Evolutionary conservation across 192 early-diverging fungal genomes (phyloP).

Genomic region (Mortierella claussenii): DNA sequence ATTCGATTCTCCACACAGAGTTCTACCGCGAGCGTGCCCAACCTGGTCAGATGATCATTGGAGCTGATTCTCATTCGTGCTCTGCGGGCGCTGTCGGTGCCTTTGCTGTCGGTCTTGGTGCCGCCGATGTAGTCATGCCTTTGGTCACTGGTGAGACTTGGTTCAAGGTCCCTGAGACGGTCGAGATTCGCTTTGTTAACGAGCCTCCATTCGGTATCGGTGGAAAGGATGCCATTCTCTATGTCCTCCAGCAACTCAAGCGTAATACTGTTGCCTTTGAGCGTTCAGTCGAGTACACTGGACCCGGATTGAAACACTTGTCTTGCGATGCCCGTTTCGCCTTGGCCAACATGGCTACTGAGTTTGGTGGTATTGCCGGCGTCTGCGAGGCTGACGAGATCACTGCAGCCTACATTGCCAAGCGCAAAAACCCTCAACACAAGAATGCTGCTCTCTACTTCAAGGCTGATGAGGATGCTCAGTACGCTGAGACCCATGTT

Average conservation of each 20-base stretch:
- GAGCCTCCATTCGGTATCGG: conserved; percentile 82
- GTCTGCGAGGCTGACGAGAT: conserved; percentile 82
- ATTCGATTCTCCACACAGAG: conserved; percentile 86
- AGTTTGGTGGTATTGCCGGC: conserved; percentile 88
- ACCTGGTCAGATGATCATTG: conserved; percentile 83
- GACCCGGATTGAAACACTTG: conserved; percentile 79
- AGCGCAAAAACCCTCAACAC: conserved; percentile 78
- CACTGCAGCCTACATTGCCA: conserved; percentile 77
- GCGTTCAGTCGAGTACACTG: conserved; percentile 83
- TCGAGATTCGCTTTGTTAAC: conserved; percentile 79
- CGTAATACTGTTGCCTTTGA: conserved; percentile 86
- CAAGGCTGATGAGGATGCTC: conserved; percentile 76
- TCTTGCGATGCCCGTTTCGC: conserved; percentile 87
- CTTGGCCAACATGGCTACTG: conserved; percentile 86
- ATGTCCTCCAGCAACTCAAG: conserved; percentile 84
- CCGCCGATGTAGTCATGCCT: conserved; percentile 87
- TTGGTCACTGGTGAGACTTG: conserved; percentile 85
- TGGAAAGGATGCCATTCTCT: conserved; percentile 85
- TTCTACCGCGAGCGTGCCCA: conserved; percentile 87
- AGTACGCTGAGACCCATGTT: conserved; percentile 82
- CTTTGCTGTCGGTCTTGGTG: conserved; percentile 83
- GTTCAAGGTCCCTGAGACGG: conserved; percentile 85
- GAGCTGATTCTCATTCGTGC: conserved; percentile 86
- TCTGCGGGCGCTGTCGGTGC: conserved; percentile 83
- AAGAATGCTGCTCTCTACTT: conserved; percentile 77